These are phyloP conservation scores for Striga hermonthica DNA, from an alignment of 305 asterid species.

Conservation along the genomic window DNA sequence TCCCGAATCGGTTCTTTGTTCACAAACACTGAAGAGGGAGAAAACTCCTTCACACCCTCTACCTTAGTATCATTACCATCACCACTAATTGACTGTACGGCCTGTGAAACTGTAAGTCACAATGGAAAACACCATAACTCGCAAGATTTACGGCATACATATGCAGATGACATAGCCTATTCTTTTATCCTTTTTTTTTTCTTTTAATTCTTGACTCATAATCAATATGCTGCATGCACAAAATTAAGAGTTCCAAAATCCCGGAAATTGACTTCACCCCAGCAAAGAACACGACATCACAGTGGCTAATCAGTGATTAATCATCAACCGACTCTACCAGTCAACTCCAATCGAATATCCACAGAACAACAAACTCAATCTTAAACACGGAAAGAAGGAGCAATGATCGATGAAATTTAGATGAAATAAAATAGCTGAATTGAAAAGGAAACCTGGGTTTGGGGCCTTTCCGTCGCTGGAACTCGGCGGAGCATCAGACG, in stretches of 20 bases:
- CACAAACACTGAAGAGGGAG: conserved; percentile 78
- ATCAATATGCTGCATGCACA: no score
- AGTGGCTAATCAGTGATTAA: conserved; percentile 8
- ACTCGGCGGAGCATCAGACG: conserved; percentile 39
- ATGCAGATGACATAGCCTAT: no score
- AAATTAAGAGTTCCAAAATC: not conserved
- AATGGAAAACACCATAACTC: conserved; percentile 4
- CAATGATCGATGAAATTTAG: conserved; percentile 24
- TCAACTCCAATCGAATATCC: conserved; percentile 8
- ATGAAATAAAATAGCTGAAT: not conserved
- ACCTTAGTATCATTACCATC: conserved; percentile 40
- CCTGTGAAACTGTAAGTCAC: conserved; percentile 47
- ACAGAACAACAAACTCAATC: not conserved
- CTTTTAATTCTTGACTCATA: no score
- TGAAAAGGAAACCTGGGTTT: conserved; percentile 39
- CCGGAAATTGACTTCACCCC: conserved; percentile 20
- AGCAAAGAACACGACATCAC: conserved; percentile 5
- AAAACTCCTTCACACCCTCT: conserved; percentile 51
- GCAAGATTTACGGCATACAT: not conserved
- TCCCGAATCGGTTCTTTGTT: conserved; percentile 94
- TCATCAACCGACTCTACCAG: conserved; percentile 20
- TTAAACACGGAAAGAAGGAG: conserved; percentile 2
- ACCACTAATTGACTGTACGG: conserved; percentile 35
- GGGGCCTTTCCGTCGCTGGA: conserved; percentile 38
- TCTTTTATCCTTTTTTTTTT: no score